A percentile compares a stretch with the other conserved stretches of the same genome.
Conservation (phyloP, 805 yeast species). For the Lachancea meyersii region DNA sequence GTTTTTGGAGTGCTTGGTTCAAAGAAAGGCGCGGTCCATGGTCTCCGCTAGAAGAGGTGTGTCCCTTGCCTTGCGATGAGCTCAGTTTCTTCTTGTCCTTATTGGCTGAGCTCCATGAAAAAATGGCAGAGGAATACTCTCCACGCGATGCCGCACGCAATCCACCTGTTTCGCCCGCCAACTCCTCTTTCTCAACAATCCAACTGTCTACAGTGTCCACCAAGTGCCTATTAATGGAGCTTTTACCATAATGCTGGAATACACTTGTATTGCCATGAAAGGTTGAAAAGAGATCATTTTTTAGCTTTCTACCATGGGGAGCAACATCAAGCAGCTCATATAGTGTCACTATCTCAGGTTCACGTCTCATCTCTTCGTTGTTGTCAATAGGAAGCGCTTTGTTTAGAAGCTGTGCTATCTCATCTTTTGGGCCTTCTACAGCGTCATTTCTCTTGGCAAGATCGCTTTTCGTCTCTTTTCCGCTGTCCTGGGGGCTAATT, state of each 20-base stretch:
- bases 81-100: conserved; percentile 8
- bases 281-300: conserved; percentile 15
- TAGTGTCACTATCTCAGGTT: background rate
- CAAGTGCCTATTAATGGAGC: conserved; percentile 9
- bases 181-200: conserved; percentile 20
- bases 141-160: conserved; percentile 12
- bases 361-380: background rate
- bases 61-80: background rate
- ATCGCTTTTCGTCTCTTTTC: background rate
- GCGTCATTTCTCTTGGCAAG: background rate
- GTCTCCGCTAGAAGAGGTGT: background rate
- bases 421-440: background rate
- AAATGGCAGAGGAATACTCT: conserved; percentile 24
- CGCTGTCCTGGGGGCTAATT: background rate
- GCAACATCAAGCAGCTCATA: conserved; percentile 24
- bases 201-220: conserved; percentile 16
- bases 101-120: conserved; percentile 26
- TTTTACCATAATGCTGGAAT: conserved; percentile 3
- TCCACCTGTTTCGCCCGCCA: background rate
- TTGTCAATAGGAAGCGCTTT: conserved; percentile 6
- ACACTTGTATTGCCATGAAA: background rate
- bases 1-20: conserved; percentile 15
- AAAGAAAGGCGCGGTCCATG: conserved; percentile 8
- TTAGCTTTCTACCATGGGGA: conserved; percentile 21
- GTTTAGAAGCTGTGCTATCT: conserved; percentile 2